Percentiles rank a stretch among this genome's conserved stretches.
Conservation (phyloP, 352 stramenopile species). For the Pythium sp. region DNA sequence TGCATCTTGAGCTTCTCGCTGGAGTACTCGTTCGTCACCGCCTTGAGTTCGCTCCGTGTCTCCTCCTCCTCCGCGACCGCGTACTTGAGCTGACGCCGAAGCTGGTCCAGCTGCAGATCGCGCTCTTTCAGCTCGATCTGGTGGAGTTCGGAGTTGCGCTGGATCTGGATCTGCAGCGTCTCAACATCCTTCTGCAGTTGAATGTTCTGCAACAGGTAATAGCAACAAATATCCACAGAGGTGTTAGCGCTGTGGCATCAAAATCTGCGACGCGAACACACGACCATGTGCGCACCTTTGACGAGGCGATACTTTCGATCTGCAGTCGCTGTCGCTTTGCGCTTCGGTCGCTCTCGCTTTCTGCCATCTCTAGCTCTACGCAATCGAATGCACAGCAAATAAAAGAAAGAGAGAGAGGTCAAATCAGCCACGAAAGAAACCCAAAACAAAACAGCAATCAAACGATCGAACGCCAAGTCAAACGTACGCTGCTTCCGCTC, state of each 20-base stretch:
- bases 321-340: slow-evolving; percentile 55
- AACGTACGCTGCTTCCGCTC: slow-evolving; percentile 36
- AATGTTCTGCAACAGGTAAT: slow-evolving; percentile 31
- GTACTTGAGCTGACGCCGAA: slow-evolving; percentile 61
- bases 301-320: slow-evolving; percentile 54
- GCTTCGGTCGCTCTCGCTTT: slow-evolving; percentile 27
- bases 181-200: slow-evolving; percentile 53
- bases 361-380: slow-evolving; percentile 25
- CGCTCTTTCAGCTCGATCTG: slow-evolving; percentile 70
- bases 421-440: neutral
- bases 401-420: neutral
- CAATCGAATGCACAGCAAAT: neutral
- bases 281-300: slow-evolving; percentile 36
- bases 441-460: slow-evolving; percentile 1
- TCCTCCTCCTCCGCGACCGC: slow-evolving; percentile 63
- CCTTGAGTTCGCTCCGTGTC: slow-evolving; percentile 60
- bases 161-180: slow-evolving; percentile 52
- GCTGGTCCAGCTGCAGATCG: slow-evolving; percentile 64
- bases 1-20: slow-evolving; percentile 59
- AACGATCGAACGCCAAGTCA: neutral
- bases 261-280: neutral
- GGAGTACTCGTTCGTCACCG: slow-evolving; percentile 43
- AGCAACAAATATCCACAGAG: neutral
- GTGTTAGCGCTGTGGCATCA: neutral
- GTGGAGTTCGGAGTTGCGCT: slow-evolving; percentile 48